Base-by-base conservation (phyloP, 441 rosid species). In the Cnidoscolus chayamansa region DNA sequence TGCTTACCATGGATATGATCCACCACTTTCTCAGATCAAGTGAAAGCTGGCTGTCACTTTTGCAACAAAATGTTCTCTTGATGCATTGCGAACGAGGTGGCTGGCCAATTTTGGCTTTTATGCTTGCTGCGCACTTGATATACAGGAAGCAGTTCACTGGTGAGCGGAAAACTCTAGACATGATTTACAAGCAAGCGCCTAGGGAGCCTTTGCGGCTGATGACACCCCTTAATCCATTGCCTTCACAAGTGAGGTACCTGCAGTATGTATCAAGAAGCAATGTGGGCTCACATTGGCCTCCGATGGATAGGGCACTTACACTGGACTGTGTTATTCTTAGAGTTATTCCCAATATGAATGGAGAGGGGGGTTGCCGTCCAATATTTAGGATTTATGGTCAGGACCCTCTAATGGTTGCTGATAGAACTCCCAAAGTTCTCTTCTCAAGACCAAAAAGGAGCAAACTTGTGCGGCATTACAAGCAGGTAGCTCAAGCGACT, bases 31-130 rank as follows among this genome's bases (percentile, higher is more conserved):
- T 95, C 70, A 85, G 96, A 67, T 95, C 99, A 6, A 85, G 95
- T 32, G 97, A 95, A 79, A 95, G 97, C 76, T 95, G 99, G 99
- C 94, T 95, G 47, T 86, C 93, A 0, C 90, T 92, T 47, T 96
- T 97, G 19, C 88, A 83, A 9, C 78, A 80, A 63, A 92, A 95
- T 82, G 64, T 92, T 80, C 77, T 95, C 25, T 71, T 95, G 51
- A 92, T 92, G 99, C 98, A 95, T 76, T 90, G 97, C 68, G 97
- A 95, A 68, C 77, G 82, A 10, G 97, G 92, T 58, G 97, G 90
- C 72, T 95, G 97, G 95, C 96, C 90, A 0, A 87, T 88, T 79
- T 78, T 95, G 71, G 96, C 94, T 62, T 92, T 92, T 63, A 86
- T 91, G 93, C 77, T 95, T 63, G 91, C 95, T 66, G 87, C 93